Evolutionary conservation across 495 filamentous ascomycete genomes (phyloP).

Genomic region (Filosporella fistucella): DNA sequence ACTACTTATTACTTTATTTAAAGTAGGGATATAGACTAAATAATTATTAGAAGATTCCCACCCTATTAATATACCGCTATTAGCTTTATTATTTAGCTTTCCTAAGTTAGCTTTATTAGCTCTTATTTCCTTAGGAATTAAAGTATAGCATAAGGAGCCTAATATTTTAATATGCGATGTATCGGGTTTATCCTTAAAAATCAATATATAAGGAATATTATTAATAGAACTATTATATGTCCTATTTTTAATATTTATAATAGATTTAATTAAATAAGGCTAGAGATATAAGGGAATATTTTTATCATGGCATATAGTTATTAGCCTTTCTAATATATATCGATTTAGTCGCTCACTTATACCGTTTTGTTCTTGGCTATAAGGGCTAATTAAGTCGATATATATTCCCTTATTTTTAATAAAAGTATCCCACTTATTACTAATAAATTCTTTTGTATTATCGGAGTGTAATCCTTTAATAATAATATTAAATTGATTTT

Average conservation of each 20-base stretch:
- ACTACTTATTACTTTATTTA: too few relatives aligned
- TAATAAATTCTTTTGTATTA: conserved; percentile 9
- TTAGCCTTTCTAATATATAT: conserved; percentile 9
- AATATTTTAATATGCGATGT: conserved; percentile 7
- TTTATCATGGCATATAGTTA: conserved; percentile 1
- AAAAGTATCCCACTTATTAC: conserved; percentile 3
- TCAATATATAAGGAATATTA: neutral
- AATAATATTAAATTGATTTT: conserved; percentile 7
- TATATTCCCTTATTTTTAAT: conserved; percentile 1
- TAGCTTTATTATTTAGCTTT: conserved; percentile 4
- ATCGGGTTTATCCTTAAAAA: conserved; percentile 1
- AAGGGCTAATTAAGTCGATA: neutral
- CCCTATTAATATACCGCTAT: conserved; percentile 2
- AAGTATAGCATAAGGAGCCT: conserved; percentile 8
- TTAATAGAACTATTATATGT: conserved; percentile 14
- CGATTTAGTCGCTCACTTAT: conserved; percentile 5
- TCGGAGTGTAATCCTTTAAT: conserved; percentile 5
- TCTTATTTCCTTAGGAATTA: neutral
- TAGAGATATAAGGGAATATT: conserved; percentile 8
- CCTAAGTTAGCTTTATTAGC: conserved; percentile 5
- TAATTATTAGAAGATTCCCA: conserved; percentile 13
- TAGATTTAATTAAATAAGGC: conserved; percentile 9
- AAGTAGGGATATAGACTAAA: conserved; percentile 11
- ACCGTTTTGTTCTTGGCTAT: conserved; percentile 2
- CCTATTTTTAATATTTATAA: conserved; percentile 10